Percentiles rank a stretch among this genome's conserved stretches.
These are phyloP conservation scores for Polygonum aviculare DNA, from an alignment of 148 eudicot species.

Conservation along the genomic window DNA sequence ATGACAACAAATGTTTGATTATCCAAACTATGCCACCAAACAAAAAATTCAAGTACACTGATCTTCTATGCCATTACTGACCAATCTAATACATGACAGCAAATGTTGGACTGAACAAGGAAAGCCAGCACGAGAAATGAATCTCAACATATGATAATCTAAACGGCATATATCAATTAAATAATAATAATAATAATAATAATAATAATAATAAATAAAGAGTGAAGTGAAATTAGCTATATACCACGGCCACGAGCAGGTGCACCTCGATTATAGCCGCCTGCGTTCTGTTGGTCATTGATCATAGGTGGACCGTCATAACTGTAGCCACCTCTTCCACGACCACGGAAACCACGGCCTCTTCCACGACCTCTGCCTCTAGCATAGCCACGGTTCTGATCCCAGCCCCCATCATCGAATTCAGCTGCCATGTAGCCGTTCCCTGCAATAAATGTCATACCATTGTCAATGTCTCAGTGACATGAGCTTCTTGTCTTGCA, in stretches of 20 bases:
- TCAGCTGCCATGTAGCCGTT: conserved; percentile 57
- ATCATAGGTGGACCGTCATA: conserved; percentile 45
- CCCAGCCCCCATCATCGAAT: conserved; percentile 86
- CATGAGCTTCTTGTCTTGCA: background rate
- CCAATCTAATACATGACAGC: background rate
- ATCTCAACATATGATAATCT: background rate
- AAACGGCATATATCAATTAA: background rate
- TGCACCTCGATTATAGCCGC: conserved; percentile 48
- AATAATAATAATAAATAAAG: background rate
- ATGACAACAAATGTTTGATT: background rate
- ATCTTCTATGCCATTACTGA: background rate
- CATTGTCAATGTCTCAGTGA: background rate
- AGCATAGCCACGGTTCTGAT: conserved; percentile 48
- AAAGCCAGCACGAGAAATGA: background rate
- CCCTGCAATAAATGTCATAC: conserved; percentile 30
- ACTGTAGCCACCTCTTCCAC: conserved; percentile 60
- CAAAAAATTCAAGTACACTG: background rate
- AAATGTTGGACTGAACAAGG: background rate
- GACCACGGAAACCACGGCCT: conserved; percentile 62
- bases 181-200: background rate
- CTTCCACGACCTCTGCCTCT: conserved; percentile 84
- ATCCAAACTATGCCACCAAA: too few relatives aligned
- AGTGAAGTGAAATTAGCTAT: background rate
- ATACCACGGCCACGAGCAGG: conserved; percentile 36
- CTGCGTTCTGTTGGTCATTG: conserved; percentile 43